Percentiles rank a stretch among this genome's conserved stretches.
phyloP scores from a whole-genome alignment of 371 early-diverging fungal genomes.

The Saksenaea oblongispora region DNA sequence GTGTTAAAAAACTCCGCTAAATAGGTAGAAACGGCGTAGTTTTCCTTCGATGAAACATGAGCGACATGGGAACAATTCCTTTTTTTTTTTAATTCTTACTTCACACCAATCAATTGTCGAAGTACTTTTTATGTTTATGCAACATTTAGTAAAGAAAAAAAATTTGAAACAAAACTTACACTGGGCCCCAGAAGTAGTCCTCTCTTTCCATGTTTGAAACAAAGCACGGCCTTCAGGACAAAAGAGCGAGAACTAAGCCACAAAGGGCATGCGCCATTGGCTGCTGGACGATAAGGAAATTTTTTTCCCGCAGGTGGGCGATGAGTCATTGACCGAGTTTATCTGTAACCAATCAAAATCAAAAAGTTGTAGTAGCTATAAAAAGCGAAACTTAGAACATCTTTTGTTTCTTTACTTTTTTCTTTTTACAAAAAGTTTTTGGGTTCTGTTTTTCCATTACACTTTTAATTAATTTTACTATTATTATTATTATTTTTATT shows the following conservation, averaged over 20 bases:
- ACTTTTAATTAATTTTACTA: neutral
- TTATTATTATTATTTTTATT: conserved; percentile 4
- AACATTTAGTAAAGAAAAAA: neutral
- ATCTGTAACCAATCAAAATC: conserved; percentile 5
- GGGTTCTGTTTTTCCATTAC: neutral
- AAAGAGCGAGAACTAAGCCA: conserved; percentile 9
- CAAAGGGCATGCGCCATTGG: neutral
- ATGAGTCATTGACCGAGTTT: conserved; percentile 3
- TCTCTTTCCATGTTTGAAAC: conserved; percentile 7
- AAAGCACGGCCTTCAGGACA: neutral
- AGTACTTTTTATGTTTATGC: conserved; percentile 20
- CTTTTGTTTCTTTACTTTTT: conserved; percentile 6
- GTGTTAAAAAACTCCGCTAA: conserved; percentile 82
- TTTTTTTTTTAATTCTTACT: no score
- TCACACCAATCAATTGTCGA: conserved; percentile 54
- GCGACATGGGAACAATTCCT: no score
- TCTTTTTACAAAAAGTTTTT: neutral
- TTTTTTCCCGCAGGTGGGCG: neutral
- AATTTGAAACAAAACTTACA: conserved; percentile 21
- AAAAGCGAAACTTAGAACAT: neutral
- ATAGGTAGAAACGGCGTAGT: conserved; percentile 46
- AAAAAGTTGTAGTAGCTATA: neutral
- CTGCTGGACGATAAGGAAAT: neutral
- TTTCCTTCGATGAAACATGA: conserved; percentile 43
- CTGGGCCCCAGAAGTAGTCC: conserved; percentile 34